Evolutionary conservation across 2,329 filamentous ascomycete species (phyloP), one percentile per base, ranked within the genome.

Genomic region (Phaeosphaeriaceae sp.): DNA sequence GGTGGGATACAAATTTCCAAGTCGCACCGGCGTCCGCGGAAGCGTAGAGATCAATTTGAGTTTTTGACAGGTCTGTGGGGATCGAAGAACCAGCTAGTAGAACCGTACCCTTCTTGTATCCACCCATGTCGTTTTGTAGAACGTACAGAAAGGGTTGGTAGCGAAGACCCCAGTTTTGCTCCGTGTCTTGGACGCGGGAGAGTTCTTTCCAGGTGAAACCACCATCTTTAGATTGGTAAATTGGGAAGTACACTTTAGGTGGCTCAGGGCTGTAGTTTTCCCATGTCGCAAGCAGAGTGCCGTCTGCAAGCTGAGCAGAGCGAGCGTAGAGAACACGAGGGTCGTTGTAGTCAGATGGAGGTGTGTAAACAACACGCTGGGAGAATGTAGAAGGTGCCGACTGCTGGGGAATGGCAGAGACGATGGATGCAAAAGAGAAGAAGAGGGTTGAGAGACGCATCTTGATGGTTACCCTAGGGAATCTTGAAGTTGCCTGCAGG

Each of bases 111-210:
- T 79, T 80, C 1, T 78, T 72, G 63, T 80, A 89, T 1, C 77
- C 75, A 15, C 81, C 87, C 41, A 89, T 76, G 3, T 73, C 67
- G 34, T 81, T 74, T 0, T 84, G 81, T 3, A 90, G 79, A 56
- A 84, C 79, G 61, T 87, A 88, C 12, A 90, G 75, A 67, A 83
- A 82, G 0, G 88, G 88, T 61, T 90, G 88, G 62, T 88, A 89
- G 23, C 85, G 80, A 45, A 89, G 68, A 16, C 87, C 87, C 75
- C 82, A 85, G 34, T 80, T 80, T 56, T 88, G 86, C 60, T 88
- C 85, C 23, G 81, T 83, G 64, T 90, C 87, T 12, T 82, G 75
- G 8, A 90, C 83, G 13, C 79, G 78, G 4, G 85, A 83, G 41
- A 88, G 76, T 64, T 87, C 81, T 13, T 77, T 76, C 87, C 87